Evolutionary conservation across 306 rosid genomes (phyloP), one percentile per base, ranked within the genome.

Genomic region (Argentina anserina): DNA sequence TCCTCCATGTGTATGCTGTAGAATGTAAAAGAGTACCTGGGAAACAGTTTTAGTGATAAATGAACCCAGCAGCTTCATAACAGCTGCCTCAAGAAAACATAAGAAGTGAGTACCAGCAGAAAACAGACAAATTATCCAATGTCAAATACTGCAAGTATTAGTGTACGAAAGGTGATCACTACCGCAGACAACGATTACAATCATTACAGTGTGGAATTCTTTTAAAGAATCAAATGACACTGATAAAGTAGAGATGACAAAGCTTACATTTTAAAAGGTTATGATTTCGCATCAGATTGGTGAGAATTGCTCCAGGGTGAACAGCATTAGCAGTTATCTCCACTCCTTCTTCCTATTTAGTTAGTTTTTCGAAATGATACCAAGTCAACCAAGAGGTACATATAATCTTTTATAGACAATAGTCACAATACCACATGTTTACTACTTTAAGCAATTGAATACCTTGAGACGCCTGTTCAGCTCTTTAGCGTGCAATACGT

Each of bases 391-490:
- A 18, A 64, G 29, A 26, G 8, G 20, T 7, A 13, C 29, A 40
- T 25, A 41, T 23, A 31, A 66, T 65, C 25, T 33, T 41, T 47
- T 21, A 62, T 36, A 36, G 28, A 36, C 23, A 63, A 3, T 9
- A 9, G n/a, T n/a, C n/a, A n/a, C n/a, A n/a, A n/a, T n/a, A n/a
- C n/a, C 14, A n/a, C 20, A 37, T 64, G 43, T 20, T 18, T 64
- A 41, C 41, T 7, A 3, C 37, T 50, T 17, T 3, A 26, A 7
- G 31, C 15, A 53, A 31, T 60, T 69, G 28, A 56, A 36, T 82
- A 93, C 96, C 97, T 93, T 86, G 74, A 93, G 83, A 78, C 82
- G 89, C 81, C 88, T 89, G 33, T 93, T 42, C 63, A 93, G 97
- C 81, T 90, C 92, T 31, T 83, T 87, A 25, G 96, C 92, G 65